These are phyloP conservation scores for Grosmannia huntii DNA, from an alignment of 2,329 filamentous ascomycete species.

Conservation along the genomic window DNA sequence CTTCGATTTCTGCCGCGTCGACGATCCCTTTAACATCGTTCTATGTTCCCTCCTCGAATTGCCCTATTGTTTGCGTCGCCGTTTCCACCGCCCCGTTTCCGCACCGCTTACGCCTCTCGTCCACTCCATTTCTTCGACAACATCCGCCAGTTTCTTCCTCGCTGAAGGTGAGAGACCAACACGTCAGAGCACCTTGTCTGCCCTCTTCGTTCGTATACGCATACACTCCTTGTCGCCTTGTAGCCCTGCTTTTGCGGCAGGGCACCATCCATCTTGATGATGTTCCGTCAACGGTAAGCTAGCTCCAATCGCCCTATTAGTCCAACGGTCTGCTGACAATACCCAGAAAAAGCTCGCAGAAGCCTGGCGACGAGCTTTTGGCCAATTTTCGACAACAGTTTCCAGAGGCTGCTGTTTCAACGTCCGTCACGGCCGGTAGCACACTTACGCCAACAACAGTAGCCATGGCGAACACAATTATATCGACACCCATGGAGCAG, in stretches of 20 bases:
- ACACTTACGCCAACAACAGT: conserved; percentile 18
- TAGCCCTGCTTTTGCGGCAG: conserved; percentile 12
- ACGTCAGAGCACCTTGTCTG: not conserved
- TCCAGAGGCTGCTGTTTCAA: conserved; percentile 48
- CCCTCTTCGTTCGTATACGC: not conserved
- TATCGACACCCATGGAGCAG: conserved; percentile 13
- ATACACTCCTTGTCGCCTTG: not conserved
- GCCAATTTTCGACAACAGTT: conserved; percentile 76
- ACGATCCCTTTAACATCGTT: not conserved
- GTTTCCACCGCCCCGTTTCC: conserved; percentile 5
- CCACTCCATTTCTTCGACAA: not conserved
- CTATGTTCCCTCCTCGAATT: conserved; percentile 7
- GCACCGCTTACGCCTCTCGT: not conserved
- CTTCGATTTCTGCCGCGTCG: not conserved
- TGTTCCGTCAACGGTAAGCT: conserved; percentile 24
- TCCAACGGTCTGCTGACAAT: not conserved
- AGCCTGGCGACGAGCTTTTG: conserved; percentile 75
- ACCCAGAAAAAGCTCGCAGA: conserved; percentile 61
- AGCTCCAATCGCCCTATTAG: not conserved
- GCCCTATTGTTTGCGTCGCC: conserved; percentile 1
- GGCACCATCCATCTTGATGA: conserved; percentile 10
- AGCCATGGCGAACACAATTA: conserved; percentile 11
- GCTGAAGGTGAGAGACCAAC: not conserved
- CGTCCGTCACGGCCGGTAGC: conserved; percentile 28
- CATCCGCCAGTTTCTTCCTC: not conserved